Evolutionary conservation across 768 basidiomycete genomes (phyloP), one percentile per base, ranked within the genome.

Genomic region (Leccinum olivaceopallidum): DNA sequence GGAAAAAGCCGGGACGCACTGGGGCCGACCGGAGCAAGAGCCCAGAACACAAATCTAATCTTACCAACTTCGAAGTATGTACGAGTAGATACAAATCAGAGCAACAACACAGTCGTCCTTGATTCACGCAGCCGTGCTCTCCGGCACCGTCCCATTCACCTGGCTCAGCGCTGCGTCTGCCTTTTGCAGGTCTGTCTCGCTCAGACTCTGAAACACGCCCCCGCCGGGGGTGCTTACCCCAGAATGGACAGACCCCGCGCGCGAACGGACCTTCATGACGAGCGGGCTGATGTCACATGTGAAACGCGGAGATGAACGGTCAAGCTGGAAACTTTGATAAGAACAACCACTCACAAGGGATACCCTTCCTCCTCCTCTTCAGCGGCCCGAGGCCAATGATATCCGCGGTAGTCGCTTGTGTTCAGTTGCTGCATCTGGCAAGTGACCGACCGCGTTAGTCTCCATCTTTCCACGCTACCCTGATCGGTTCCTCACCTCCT

Each of bases 361-460:
- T 93, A 95, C 34, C 85, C 84, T 64, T 96, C 95, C 39, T 97
- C 95, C 57, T 98, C 95, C 30, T 94, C 94, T 13, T 90, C 88
- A 53, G 77, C 67, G 56, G 77, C 55, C 16, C 75, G 71, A 3
- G 83, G 81, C 87, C 87, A 90, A 57, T 79, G 79, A 59, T 82
- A 82, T 50, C 73, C 73, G 53, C 85, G 81, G 70, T 92, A 95
- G 74, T 95, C 93, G 71, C 92, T 94, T 12, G 95, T 98, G 13
- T 83, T 79, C 52, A 98, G 79, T 26, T 81, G 76, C 72, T 97
- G 88, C 95, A 98, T 98, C 90, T 90, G 56, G 3, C 36, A 55
- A 53, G 67, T 1, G 13, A 18, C 59, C 5, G 60, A 59, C 39
- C 14, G 28, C 5, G 5, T 53, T 18, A 32, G 20, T 0, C 22